A percentile compares a stretch with the other conserved stretches of the same genome.
phyloP scores from a whole-genome alignment of 495 filamentous ascomycete genomes.

The Schizothecium vesticola region DNA sequence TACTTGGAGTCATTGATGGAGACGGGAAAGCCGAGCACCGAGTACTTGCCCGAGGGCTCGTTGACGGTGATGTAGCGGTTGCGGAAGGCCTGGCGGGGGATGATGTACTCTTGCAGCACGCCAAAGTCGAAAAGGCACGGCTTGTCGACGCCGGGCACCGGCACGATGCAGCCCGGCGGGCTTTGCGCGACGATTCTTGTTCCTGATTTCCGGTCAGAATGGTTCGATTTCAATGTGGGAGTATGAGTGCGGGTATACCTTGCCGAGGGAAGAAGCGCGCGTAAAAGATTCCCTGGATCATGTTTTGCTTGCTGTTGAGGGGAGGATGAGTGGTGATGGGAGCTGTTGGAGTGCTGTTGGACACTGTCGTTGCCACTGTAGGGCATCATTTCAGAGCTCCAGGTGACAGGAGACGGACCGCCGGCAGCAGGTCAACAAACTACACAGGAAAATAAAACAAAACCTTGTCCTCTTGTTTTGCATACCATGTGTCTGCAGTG shows the following conservation, averaged over 20 bases:
- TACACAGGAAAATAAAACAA: too few relatives aligned
- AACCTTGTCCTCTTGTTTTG: too few relatives aligned
- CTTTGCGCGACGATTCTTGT: slow-evolving; percentile 73
- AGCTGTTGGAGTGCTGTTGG: not conserved
- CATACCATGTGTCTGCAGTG: too few relatives aligned
- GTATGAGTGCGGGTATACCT: slow-evolving; percentile 46
- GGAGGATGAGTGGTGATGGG: not conserved
- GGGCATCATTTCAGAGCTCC: not conserved
- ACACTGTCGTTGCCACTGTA: not conserved
- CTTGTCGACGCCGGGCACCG: slow-evolving; percentile 42
- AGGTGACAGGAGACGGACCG: not conserved
- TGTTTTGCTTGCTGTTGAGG: slow-evolving; percentile 24
- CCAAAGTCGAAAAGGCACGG: slow-evolving; percentile 75
- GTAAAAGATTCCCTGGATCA: slow-evolving; percentile 96
- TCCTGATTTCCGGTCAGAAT: slow-evolving; percentile 44
- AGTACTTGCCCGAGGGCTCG: slow-evolving; percentile 62
- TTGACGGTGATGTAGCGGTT: slow-evolving; percentile 77
- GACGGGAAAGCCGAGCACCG: slow-evolving; percentile 83
- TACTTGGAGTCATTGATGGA: slow-evolving; percentile 73
- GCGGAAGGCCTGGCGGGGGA: slow-evolving; percentile 88
- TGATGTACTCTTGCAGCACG: slow-evolving; percentile 80
- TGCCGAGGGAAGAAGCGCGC: slow-evolving; percentile 85
- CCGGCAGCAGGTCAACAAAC: not conserved
- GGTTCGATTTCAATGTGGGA: not conserved
- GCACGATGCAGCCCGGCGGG: slow-evolving; percentile 68